These are phyloP conservation scores for Cladorrhinum sp. DNA, from an alignment of 2,329 filamentous ascomycete genomes.

Conservation along the genomic window DNA sequence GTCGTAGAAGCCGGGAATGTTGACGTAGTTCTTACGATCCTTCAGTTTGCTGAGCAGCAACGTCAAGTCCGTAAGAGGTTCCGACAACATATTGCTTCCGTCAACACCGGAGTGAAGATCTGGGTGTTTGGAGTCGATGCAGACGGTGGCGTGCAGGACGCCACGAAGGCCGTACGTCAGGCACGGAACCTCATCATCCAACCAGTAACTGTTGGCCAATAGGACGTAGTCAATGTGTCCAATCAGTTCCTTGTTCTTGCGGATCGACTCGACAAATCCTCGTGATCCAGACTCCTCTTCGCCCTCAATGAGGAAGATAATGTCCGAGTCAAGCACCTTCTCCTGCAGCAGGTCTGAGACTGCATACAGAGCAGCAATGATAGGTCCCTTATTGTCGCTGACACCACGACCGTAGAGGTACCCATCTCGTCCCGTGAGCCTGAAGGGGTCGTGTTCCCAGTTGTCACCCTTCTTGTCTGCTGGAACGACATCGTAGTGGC, in stretches of 20 bases:
- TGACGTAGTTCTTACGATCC: slow-evolving; percentile 73
- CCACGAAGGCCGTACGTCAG: slow-evolving; percentile 91
- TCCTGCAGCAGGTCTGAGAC: slow-evolving; percentile 84
- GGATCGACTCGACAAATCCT: slow-evolving; percentile 82
- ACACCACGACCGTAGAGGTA: slow-evolving; percentile 95
- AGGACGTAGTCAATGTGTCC: slow-evolving; percentile 92
- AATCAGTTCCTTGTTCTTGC: slow-evolving; percentile 76
- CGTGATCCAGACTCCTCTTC: slow-evolving; percentile 94
- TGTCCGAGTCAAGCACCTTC: slow-evolving; percentile 80
- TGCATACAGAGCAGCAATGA: slow-evolving; percentile 89
- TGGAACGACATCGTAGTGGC: slow-evolving; percentile 95
- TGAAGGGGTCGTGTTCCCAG: slow-evolving; percentile 86
- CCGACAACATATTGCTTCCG: slow-evolving; percentile 83
- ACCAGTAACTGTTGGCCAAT: slow-evolving; percentile 96
- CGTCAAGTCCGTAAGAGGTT: slow-evolving; percentile 88
- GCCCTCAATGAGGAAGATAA: slow-evolving; percentile 92
- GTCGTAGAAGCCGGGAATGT: slow-evolving; percentile 87
- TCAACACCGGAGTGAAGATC: slow-evolving; percentile 97
- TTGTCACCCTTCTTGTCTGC: slow-evolving; percentile 79
- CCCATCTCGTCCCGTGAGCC: slow-evolving; percentile 83
- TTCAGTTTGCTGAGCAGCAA: slow-evolving; percentile 79
- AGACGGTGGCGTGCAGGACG: slow-evolving; percentile 88
- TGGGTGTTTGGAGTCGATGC: slow-evolving; percentile 79
- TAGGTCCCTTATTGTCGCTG: slow-evolving; percentile 95
- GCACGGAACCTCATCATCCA: slow-evolving; percentile 93